Percentiles rank a stretch among this genome's conserved stretches.
Evolutionary conservation across 1,284 basidiomycete species (phyloP).

Genomic region (Somion occarium): DNA sequence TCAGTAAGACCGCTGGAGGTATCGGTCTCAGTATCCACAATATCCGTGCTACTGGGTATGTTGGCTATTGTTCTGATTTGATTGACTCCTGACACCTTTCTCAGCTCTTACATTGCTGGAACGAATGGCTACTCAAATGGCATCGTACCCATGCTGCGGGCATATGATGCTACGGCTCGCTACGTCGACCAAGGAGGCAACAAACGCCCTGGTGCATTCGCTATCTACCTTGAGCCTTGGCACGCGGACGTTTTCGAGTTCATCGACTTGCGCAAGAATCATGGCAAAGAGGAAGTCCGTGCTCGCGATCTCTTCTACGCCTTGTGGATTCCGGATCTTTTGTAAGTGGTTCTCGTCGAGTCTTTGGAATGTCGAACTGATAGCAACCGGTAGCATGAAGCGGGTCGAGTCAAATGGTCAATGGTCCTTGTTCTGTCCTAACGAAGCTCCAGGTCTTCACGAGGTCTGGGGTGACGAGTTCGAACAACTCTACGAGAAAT

Average conservation of each 20-base stretch:
- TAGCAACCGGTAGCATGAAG: conserved; percentile 81
- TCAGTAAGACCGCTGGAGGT: conserved; percentile 98
- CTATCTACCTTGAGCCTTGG: conserved; percentile 98
- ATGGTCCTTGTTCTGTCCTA: conserved; percentile 98
- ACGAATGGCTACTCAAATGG: conserved; percentile 99
- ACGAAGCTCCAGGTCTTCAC: conserved; percentile 88
- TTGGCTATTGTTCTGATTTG: conserved; percentile 5
- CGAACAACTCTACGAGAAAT: conserved; percentile 84
- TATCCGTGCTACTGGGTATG: conserved; percentile 92
- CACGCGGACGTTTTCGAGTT: conserved; percentile 98
- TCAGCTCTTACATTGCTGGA: conserved; percentile 83
- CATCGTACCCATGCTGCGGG: conserved; percentile 98
- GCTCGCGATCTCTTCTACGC: conserved; percentile 99
- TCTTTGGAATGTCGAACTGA: neutral
- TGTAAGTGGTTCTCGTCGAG: conserved; percentile 54
- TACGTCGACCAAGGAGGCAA: conserved; percentile 99
- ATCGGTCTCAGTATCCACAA: conserved; percentile 97
- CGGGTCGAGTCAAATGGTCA: conserved; percentile 84
- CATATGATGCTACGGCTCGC: conserved; percentile 96
- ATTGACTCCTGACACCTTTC: neutral
- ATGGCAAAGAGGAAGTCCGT: conserved; percentile 97
- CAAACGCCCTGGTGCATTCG: conserved; percentile 98
- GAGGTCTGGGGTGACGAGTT: conserved; percentile 95
- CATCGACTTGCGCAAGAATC: conserved; percentile 97
- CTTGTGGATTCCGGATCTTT: conserved; percentile 97